Evolutionary conservation across 108 stramenopile genomes (phyloP).

Genomic region (Skeletonema marinoi): DNA sequence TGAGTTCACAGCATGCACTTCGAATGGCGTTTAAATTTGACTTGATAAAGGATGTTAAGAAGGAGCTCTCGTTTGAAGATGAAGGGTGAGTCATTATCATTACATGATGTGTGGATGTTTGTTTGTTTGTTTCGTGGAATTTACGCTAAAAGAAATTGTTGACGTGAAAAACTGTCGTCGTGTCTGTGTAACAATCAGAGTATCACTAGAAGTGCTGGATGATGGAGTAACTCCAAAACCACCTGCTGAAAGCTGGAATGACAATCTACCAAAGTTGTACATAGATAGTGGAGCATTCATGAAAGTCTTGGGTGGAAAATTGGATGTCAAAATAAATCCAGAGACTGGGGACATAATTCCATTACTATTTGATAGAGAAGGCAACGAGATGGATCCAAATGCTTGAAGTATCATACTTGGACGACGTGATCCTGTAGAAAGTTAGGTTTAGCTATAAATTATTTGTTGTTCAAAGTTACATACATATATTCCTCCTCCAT

Average conservation of each 20-base stretch:
- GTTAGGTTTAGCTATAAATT: not conserved
- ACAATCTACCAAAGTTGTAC: slow-evolving; percentile 78
- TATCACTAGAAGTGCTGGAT: slow-evolving; percentile 78
- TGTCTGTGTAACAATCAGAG: slow-evolving; percentile 28
- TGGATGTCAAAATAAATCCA: slow-evolving; percentile 65
- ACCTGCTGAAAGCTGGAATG: slow-evolving; percentile 57
- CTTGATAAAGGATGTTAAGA: slow-evolving; percentile 57
- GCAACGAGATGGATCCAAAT: slow-evolving; percentile 82
- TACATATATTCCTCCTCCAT: not conserved
- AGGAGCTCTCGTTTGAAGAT: slow-evolving; percentile 56
- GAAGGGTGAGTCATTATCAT: slow-evolving; percentile 60
- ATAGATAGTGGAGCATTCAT: slow-evolving; percentile 78
- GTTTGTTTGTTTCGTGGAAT: not conserved
- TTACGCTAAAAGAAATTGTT: not conserved
- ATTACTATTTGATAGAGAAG: slow-evolving; percentile 69
- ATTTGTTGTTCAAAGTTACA: not conserved
- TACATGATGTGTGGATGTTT: slow-evolving; percentile 1
- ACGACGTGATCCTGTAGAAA: not conserved
- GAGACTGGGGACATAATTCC: slow-evolving; percentile 52
- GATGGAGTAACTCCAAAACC: slow-evolving; percentile 73
- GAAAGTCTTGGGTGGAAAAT: slow-evolving; percentile 80
- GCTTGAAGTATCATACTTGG: slow-evolving; percentile 29
- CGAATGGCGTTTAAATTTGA: slow-evolving; percentile 87
- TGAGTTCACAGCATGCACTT: slow-evolving; percentile 64
- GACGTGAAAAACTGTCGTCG: not conserved